A percentile compares a stretch with the other conserved stretches of the same genome.
Evolutionary conservation across 306 rosid species (phyloP).

Genomic region (Styphnolobium japonicum): DNA sequence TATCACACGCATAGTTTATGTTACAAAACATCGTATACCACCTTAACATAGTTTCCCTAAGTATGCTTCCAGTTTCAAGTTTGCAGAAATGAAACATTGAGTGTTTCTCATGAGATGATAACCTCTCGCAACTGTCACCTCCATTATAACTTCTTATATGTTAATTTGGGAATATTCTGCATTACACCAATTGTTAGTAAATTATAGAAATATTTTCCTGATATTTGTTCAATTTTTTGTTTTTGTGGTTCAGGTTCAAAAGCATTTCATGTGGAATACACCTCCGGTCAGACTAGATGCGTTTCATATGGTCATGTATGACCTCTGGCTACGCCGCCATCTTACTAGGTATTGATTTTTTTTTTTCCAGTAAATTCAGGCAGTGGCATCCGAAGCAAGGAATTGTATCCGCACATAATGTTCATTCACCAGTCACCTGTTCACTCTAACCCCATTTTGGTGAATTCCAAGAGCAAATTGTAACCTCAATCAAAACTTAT

Average conservation of each 20-base stretch:
- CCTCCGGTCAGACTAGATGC: background rate
- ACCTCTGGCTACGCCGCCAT: background rate
- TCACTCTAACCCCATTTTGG: too few relatives aligned
- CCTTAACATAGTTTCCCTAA: background rate
- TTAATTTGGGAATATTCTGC: background rate
- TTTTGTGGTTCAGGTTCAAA: background rate
- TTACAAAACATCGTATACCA: background rate
- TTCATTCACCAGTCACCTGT: too few relatives aligned
- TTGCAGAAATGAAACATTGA: background rate
- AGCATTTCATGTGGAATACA: constrained; percentile 10
- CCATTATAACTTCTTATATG: background rate
- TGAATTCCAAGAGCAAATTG: too few relatives aligned
- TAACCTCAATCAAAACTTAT: too few relatives aligned
- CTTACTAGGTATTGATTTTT: background rate
- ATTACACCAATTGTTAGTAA: background rate
- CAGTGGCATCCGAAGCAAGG: too few relatives aligned
- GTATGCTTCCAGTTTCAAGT: background rate
- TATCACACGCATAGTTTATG: background rate
- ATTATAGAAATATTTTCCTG: background rate
- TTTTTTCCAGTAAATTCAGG: background rate
- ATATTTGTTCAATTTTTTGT: background rate
- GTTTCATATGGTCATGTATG: background rate
- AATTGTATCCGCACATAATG: too few relatives aligned
- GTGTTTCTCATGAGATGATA: background rate
- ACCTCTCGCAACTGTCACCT: too few relatives aligned